These are phyloP conservation scores for Backusella australiensis DNA, from an alignment of 192 early-diverging fungal genomes.

Conservation along the genomic window DNA sequence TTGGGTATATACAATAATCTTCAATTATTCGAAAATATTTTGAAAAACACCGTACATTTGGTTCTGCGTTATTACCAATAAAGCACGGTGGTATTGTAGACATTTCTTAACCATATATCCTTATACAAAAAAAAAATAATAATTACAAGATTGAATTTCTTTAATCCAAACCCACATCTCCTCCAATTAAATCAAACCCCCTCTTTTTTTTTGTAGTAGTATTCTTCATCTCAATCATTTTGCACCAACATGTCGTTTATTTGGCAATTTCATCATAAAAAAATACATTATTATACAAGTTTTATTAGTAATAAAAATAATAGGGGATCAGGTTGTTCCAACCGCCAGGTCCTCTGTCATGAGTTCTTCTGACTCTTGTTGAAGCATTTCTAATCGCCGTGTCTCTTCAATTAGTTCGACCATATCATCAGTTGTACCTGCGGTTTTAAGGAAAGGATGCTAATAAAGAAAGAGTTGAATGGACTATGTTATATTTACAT, in stretches of 20 bases:
- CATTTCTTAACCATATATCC: too few species aligned
- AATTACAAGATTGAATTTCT: too few species aligned
- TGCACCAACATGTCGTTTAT: neutral
- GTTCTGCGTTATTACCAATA: too few species aligned
- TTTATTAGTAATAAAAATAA: slow-evolving; percentile 3
- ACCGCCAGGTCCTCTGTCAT: slow-evolving; percentile 14
- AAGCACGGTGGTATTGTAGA: too few species aligned
- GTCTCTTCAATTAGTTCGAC: slow-evolving; percentile 39
- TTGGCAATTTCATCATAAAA: neutral
- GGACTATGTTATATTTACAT: neutral
- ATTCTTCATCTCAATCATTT: neutral
- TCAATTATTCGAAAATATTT: too few species aligned
- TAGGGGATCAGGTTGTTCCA: neutral
- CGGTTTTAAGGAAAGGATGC: slow-evolving; percentile 58
- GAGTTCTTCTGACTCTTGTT: slow-evolving; percentile 22
- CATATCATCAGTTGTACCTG: slow-evolving; percentile 57
- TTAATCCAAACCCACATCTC: too few species aligned
- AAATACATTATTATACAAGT: slow-evolving; percentile 5
- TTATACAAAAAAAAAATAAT: too few species aligned
- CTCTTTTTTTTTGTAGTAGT: neutral
- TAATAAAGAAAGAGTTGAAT: neutral
- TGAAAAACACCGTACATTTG: too few species aligned
- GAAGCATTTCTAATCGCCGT: slow-evolving; percentile 18
- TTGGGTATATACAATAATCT: too few species aligned
- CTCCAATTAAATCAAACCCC: too few species aligned